These are phyloP conservation scores for Gnomoniopsis smithogilvyi DNA, from an alignment of 2,329 filamentous ascomycete genomes.

Conservation along the genomic window DNA sequence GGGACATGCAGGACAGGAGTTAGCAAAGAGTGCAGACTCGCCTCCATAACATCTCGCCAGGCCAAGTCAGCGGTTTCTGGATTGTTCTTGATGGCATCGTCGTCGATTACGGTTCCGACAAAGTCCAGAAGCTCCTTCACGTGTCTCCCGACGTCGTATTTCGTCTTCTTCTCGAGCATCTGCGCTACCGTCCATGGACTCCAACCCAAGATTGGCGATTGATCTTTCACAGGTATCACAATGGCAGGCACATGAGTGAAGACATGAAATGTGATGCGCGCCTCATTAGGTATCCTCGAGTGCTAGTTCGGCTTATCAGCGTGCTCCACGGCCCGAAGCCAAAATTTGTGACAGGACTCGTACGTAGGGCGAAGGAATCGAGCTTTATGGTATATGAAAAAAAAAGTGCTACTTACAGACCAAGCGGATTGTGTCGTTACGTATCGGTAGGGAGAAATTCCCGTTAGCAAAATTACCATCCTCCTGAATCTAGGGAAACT, in stretches of 20 bases:
- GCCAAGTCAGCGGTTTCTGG: neutral
- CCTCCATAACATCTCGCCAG: slow-evolving; percentile 15
- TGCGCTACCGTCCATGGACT: slow-evolving; percentile 21
- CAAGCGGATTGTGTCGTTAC: slow-evolving; percentile 18
- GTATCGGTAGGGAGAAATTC: slow-evolving; percentile 21
- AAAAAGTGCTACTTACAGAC: slow-evolving; percentile 2
- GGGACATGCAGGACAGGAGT: slow-evolving; percentile 14
- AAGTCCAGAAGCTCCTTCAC: slow-evolving; percentile 16
- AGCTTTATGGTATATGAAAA: no score
- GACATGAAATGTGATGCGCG: slow-evolving; percentile 19
- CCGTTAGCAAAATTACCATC: slow-evolving; percentile 18
- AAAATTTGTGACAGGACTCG: no score
- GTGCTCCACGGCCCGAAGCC: no score
- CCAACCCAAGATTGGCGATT: slow-evolving; percentile 20
- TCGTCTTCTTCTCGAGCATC: slow-evolving; percentile 16
- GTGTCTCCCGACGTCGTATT: slow-evolving; percentile 12
- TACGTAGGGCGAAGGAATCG: no score
- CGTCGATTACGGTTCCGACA: slow-evolving; percentile 17
- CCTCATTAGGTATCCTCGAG: slow-evolving; percentile 20
- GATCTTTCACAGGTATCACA: slow-evolving; percentile 18
- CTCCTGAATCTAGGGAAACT: slow-evolving; percentile 16
- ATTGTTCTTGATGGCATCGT: slow-evolving; percentile 5
- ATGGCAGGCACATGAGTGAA: slow-evolving; percentile 21
- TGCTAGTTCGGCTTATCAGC: neutral
- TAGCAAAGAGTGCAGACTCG: slow-evolving; percentile 15